These are phyloP conservation scores for Ceratopteris richardii DNA, from an alignment of 75 land plant genomes.

Conservation along the genomic window DNA sequence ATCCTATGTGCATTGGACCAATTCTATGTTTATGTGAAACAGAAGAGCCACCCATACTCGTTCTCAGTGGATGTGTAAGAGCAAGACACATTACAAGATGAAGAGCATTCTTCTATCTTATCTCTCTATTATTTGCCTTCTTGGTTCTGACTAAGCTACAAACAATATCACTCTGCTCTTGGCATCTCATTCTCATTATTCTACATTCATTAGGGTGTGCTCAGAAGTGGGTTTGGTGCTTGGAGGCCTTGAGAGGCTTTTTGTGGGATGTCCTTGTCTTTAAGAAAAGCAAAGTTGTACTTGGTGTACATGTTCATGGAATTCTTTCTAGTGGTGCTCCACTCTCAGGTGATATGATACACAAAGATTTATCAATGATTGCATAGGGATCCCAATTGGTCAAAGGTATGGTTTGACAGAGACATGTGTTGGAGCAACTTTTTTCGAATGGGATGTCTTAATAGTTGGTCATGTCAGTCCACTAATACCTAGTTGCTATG, in stretches of 20 bases:
- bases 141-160: slow-evolving; percentile 8
- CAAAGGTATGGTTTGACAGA: too few species aligned
- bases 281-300: slow-evolving; percentile 47
- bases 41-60: too few species aligned
- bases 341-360: slow-evolving; percentile 81
- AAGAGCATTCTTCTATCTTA: not conserved
- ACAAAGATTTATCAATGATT: slow-evolving; percentile 82
- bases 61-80: too few species aligned
- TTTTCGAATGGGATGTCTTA: too few species aligned
- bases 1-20: too few species aligned
- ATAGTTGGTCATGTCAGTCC: too few species aligned
- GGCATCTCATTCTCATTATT: slow-evolving; percentile 12
- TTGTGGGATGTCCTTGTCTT: slow-evolving; percentile 71
- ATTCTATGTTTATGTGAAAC: too few species aligned
- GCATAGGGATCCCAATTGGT: slow-evolving; percentile 67
- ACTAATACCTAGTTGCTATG: too few species aligned
- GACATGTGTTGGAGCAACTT: too few species aligned
- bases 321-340: slow-evolving; percentile 86
- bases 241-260: slow-evolving; percentile 63
- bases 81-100: too few species aligned
- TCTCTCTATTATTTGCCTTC: not conserved
- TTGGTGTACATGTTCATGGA: slow-evolving; percentile 71
- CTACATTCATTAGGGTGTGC: slow-evolving; percentile 26
- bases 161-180: slow-evolving; percentile 30
- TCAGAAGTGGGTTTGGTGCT: slow-evolving; percentile 15